A percentile compares a stretch with the other conserved stretches of the same genome.
Evolutionary conservation across 192 early-diverging fungal genomes (phyloP).

Genomic region (Coemansia guatemalensis): DNA sequence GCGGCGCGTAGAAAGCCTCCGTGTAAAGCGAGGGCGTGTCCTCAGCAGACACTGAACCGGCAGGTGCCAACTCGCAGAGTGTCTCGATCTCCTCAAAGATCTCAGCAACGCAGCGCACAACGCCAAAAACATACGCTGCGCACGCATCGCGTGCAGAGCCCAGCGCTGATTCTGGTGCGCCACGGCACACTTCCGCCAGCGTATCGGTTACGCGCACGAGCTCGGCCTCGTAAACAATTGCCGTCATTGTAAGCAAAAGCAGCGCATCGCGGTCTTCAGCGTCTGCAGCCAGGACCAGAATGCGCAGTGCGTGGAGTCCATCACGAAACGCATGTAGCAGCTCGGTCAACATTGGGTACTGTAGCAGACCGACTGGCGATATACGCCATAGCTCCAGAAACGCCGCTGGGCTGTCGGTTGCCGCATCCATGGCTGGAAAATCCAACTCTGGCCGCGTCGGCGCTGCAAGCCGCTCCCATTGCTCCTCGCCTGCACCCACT

Average conservation of each 20-base stretch:
- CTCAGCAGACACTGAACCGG: neutral
- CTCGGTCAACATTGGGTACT: conserved; percentile 43
- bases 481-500: conserved; percentile 1
- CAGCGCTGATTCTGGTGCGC: neutral
- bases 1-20: conserved; percentile 13
- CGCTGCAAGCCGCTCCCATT: conserved; percentile 42
- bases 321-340: conserved; percentile 47
- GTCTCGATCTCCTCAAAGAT: conserved; percentile 46
- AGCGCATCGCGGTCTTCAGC: conserved; percentile 9
- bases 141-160: conserved; percentile 18
- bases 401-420: conserved; percentile 4
- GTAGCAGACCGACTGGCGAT: conserved; percentile 45
- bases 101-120: conserved; percentile 44
- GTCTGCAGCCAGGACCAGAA: conserved; percentile 46
- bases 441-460: conserved; percentile 34
- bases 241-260: conserved; percentile 35
- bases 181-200: conserved; percentile 17
- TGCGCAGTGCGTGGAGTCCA: conserved; percentile 40
- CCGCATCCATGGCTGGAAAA: conserved; percentile 11
- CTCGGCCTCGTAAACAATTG: conserved; percentile 46
- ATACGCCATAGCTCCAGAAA: conserved; percentile 38
- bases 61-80: conserved; percentile 20
- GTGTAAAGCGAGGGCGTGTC: conserved; percentile 29
- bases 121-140: conserved; percentile 45
- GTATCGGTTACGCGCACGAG: conserved; percentile 26